Base-by-base conservation (phyloP, 257 asterid genomes). In the Agastache rugosa region DNA sequence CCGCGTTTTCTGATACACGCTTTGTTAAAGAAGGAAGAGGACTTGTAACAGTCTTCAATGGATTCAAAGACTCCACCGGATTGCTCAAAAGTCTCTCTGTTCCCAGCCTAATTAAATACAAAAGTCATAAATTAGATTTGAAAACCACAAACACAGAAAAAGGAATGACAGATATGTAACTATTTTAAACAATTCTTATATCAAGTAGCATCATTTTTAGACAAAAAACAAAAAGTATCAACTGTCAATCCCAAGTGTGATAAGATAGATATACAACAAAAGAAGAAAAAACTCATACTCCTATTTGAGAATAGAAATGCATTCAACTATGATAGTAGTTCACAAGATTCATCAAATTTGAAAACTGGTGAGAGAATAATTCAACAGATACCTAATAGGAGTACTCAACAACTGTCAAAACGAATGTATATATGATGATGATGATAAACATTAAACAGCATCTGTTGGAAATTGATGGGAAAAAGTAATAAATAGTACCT, bases 61-160 rank as follows among this genome's bases (percentile, higher is more conserved):
- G 77, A 78, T 67, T 87, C 35, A 84, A 74, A 68, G 87, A 67
- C 75, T 81, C 91, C 55, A 82, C 23, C 0, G 87, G 82, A 65
- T 67, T 85, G 74, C 87, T 79, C 85, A 85, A 62, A 25, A 81
- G 20, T 63, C 96, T 85, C 55, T 88, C 90, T 27, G 67, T 68
- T 79, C 91, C 93, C 60, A 87, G 73, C 86, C 97, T 93, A 75
- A n/a, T n/a, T n/a, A n/a, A 22, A 69, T 27, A 79, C 29, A 66
- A 77, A 12, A 16, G 73, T 75, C 56, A 66, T 34, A 15, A 11
- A 59, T 59, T 11, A 27, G 20, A 12, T 2, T 11, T 4, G 3
- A 54, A 54, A 17, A 54, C 27, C 61, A 20, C 34, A 54, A 19
- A 11, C 61, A 54, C 61, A 10, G 11, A 54, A 22, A 22, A 19